A percentile compares a stretch with the other conserved stretches of the same genome.
Evolutionary conservation across 2,329 filamentous ascomycete genomes (phyloP).

Genomic region (Plectosphaerella plurivora): DNA sequence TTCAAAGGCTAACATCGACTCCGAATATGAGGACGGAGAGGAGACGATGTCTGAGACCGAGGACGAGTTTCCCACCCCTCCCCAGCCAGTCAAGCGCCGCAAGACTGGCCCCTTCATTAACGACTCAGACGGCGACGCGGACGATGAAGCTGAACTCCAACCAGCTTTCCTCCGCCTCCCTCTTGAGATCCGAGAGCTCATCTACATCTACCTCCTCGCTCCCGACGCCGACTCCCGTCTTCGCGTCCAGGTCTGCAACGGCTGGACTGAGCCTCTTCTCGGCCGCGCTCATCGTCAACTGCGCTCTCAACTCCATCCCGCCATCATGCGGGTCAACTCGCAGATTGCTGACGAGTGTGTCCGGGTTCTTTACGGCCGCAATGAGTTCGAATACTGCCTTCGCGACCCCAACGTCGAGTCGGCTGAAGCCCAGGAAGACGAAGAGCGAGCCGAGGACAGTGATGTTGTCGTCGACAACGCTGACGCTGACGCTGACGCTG

Average conservation of each 20-base stretch:
- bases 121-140: too few relatives aligned
- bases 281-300: constrained; percentile 12
- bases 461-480: constrained; percentile 8
- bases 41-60: constrained; percentile 1
- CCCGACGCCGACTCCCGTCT: constrained; percentile 22
- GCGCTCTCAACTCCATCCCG: constrained; percentile 19
- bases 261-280: constrained; percentile 21
- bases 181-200: constrained; percentile 20
- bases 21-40: neutral
- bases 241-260: constrained; percentile 24
- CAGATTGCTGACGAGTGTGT: constrained; percentile 30
- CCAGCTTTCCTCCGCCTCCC: constrained; percentile 16
- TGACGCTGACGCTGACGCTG: constrained; percentile 3
- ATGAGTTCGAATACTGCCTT: constrained; percentile 41
- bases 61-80: neutral
- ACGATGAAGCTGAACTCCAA: too few relatives aligned
- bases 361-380: constrained; percentile 40
- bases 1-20: neutral
- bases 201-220: constrained; percentile 25
- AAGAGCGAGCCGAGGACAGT: constrained; percentile 4
- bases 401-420: constrained; percentile 26
- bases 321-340: constrained; percentile 31
- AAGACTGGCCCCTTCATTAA: neutral
- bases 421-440: constrained; percentile 11
- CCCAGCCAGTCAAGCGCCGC: neutral